Base-by-base conservation (phyloP, 2,329 filamentous ascomycete genomes). In the Sarocladium kiliense region DNA sequence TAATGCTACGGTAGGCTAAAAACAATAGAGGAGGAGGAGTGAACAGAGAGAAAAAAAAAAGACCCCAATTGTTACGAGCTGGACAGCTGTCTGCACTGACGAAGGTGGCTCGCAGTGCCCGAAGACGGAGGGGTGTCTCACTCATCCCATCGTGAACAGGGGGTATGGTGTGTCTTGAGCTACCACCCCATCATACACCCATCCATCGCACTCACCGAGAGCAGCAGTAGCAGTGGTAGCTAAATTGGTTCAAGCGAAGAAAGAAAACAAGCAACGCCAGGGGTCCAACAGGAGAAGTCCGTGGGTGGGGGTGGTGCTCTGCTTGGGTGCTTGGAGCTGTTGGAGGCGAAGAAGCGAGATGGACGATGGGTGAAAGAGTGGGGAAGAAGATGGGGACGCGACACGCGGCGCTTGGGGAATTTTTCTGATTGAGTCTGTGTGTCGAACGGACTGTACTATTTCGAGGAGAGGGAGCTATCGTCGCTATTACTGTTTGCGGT, bases 71-170 rank as follows among this genome's bases (percentile, higher is more conserved):
- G 25, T 16, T 12, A 18, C 26, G 25, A 21, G n/a, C 26, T 32
- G 44, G 11, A 21, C 12, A 49, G 25, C 6, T 23, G 10, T 11
- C 9, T 27, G 14, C 26, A 32, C 5, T 27, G 10, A 49, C 23
- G 10, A 36, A 34, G 25, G 44, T 47, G 25, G 25, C 21, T 23
- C n/a, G 3, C 21, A 9, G 14, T 45, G 3, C 44, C 27, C 47
- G 47, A 36, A 51, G 47, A 51, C 47, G 47, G 47, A 51, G 47
- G 44, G 5, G 6, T 49, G 44, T 49, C 44, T 49, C 27, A 51
- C 18, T 23, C 23, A 36, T 27, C 25, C 7, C 25, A n/a, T 51
- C 23, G 27, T 23, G 23, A 36, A 51, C 18, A 18, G 47, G 26
- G 47, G 47, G 19, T 26, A 12, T 3, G 3, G 47, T 18, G 30